Percentiles rank a stretch among this genome's conserved stretches.
Evolutionary conservation across 805 yeast genomes (phyloP).

Genomic region (Metschnikowia bowlesiae): DNA sequence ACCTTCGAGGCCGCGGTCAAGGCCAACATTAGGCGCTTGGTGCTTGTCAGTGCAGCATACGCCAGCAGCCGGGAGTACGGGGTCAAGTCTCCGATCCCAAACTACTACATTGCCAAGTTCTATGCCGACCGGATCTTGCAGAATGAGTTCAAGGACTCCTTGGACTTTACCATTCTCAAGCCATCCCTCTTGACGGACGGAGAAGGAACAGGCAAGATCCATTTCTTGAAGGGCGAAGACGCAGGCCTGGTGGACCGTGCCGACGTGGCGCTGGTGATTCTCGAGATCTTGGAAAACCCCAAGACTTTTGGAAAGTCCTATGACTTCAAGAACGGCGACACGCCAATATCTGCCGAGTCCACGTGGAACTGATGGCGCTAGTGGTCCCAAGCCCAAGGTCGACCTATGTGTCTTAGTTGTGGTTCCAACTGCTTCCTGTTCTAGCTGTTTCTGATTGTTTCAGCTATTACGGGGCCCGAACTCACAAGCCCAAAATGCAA

Average conservation of each 20-base stretch:
- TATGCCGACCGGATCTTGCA: constrained; percentile 50
- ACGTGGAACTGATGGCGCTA: constrained; percentile 6
- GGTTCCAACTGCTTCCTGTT: too few species aligned
- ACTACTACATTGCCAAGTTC: constrained; percentile 58
- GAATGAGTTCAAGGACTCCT: constrained; percentile 31
- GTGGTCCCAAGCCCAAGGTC: too few species aligned
- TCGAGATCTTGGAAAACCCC: constrained; percentile 32
- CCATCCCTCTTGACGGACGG: constrained; percentile 47
- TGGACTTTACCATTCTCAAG: constrained; percentile 54
- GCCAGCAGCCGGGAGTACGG: constrained; percentile 46
- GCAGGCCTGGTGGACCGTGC: constrained; percentile 38
- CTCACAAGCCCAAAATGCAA: too few species aligned
- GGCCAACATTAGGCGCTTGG: constrained; percentile 41
- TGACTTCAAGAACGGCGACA: constrained; percentile 42
- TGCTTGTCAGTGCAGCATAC: constrained; percentile 53
- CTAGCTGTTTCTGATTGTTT: too few species aligned
- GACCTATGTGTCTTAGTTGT: too few species aligned
- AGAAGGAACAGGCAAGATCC: constrained; percentile 41
- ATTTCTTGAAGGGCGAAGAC: constrained; percentile 22
- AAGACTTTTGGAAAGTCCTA: constrained; percentile 40
- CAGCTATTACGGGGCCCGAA: too few species aligned
- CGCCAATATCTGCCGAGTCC: constrained; percentile 18
- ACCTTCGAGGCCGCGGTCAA: constrained; percentile 50
- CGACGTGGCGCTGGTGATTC: constrained; percentile 52
- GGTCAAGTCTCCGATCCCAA: constrained; percentile 29